Base-by-base conservation (phyloP, 2,329 filamentous ascomycete species). In the Onygenales sp. region DNA sequence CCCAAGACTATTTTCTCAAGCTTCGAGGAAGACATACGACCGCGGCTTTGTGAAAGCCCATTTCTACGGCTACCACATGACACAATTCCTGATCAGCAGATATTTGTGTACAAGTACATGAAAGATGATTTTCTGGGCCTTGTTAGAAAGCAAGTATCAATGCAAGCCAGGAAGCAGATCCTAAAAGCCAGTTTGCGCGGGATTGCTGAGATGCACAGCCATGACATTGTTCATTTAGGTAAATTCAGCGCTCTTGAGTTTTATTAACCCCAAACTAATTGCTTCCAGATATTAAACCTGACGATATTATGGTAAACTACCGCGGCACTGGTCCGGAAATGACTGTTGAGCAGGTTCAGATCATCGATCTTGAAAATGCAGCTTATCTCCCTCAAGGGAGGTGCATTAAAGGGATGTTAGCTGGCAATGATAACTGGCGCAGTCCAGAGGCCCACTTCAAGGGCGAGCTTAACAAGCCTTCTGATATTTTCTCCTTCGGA, bases 51-150 rank as follows among this genome's bases (percentile, higher is more conserved):
- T 51, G 45, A 66, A 67, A 68, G 64, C 53, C 14, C 66, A 32
- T 68, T 70, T 56, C 56, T 74, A 49, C 64, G 71, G 42, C 63
- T 67, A 6, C 60, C 70, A 33, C 59, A 67, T 42, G 73, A 76
- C 59, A 70, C 68, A 44, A 66, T 74, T 57, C 70, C 72, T 1
- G 70, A 72, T 11, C 62, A 70, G 59, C 67, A 64, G 37, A 72
- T 75, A 63, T 72, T 76, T 52, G 70, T 74, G 53, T 76, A 74
- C 56, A 69, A 68, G 55, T 75, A 74, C 61, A 60, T 75, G 56
- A 67, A 65, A 6, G 68, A 72, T 49, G 63, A 75, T 59, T 65
- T 75, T 21, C 67, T 76, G 51, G 64, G 64, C 56, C 68, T 76
- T 54, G 69, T 64, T 52, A 70, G 70, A 59, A 70, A 69, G 57